Evolutionary conservation across 345 rosid genomes (phyloP).

Genomic region (Stellera chamaejasme): DNA sequence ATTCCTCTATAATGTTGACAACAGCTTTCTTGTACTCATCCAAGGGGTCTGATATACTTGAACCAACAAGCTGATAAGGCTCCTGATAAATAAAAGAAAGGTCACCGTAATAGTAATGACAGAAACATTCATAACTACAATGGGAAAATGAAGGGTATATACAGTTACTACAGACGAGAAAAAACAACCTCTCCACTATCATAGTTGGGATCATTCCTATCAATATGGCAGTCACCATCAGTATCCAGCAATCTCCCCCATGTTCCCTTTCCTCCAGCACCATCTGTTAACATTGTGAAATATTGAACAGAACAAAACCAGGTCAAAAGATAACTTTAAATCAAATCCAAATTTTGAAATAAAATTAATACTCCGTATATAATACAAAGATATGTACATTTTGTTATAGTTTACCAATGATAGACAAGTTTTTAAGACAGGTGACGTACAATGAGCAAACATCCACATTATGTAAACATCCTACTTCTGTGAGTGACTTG

Average conservation of each 20-base stretch:
- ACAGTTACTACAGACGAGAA: neutral
- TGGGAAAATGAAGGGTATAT: neutral
- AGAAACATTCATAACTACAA: neutral
- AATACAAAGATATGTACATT: no score
- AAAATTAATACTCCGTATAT: neutral
- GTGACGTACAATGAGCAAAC: no score
- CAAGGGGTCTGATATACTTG: conserved; percentile 79
- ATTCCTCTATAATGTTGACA: conserved; percentile 76
- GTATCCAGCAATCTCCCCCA: conserved; percentile 98
- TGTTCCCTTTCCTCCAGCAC: conserved; percentile 97
- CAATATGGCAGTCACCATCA: conserved; percentile 55
- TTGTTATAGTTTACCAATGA: no score
- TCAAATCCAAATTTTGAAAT: neutral
- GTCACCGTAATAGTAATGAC: neutral
- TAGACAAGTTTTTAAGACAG: no score
- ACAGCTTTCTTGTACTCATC: conserved; percentile 94
- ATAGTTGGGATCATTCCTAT: conserved; percentile 92
- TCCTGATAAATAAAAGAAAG: conserved; percentile 37
- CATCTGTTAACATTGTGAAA: conserved; percentile 42
- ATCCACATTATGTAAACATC: no score
- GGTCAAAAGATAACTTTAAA: no score
- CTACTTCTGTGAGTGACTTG: no score
- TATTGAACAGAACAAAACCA: neutral
- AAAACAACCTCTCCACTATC: conserved; percentile 90
- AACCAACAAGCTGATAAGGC: conserved; percentile 77